A percentile compares a stretch with the other conserved stretches of the same genome.
Evolutionary conservation across 805 yeast species (phyloP).

Genomic region (Wickerhamiella shivajii): DNA sequence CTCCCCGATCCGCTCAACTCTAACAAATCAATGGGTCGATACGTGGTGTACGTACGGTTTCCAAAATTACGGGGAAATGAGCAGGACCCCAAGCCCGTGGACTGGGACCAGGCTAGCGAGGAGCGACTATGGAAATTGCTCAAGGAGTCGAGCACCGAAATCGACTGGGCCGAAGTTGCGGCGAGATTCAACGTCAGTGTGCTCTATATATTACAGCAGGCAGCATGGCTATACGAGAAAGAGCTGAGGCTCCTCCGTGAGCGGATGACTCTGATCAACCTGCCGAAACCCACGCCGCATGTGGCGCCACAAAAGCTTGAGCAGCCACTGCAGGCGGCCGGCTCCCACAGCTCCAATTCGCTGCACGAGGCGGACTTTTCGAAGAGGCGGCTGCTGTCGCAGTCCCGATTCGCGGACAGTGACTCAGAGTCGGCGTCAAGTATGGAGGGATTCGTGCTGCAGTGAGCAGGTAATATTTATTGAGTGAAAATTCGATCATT

Average conservation of each 20-base stretch:
- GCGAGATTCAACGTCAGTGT: conserved; percentile 25
- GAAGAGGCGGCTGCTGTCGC: conserved; percentile 1
- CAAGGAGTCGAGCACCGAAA: conserved; percentile 21
- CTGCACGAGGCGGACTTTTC: no score
- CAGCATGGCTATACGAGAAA: conserved; percentile 30
- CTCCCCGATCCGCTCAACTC: no score
- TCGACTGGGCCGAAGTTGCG: conserved; percentile 26
- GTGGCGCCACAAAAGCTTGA: no score
- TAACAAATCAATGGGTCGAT: conserved; percentile 18
- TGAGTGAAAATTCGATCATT: no score
- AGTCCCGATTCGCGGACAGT: conserved; percentile 1
- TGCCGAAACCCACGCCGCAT: no score
- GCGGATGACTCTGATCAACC: conserved; percentile 20
- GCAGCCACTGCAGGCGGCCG: no score
- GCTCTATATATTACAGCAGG: conserved; percentile 28
- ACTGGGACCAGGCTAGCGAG: conserved; percentile 25
- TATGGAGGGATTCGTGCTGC: conserved; percentile 7
- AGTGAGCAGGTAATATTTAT: no score
- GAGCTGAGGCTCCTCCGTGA: conserved; percentile 25
- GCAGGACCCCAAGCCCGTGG: conserved; percentile 25
- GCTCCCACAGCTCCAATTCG: no score
- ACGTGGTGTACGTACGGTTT: conserved; percentile 31
- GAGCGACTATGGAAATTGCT: conserved; percentile 25
- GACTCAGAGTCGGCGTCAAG: conserved; percentile 1
- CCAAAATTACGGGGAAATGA: conserved; percentile 30